phyloP scores from a whole-genome alignment of 768 basidiomycete genomes.

The Neoboletus subvelutipes region DNA sequence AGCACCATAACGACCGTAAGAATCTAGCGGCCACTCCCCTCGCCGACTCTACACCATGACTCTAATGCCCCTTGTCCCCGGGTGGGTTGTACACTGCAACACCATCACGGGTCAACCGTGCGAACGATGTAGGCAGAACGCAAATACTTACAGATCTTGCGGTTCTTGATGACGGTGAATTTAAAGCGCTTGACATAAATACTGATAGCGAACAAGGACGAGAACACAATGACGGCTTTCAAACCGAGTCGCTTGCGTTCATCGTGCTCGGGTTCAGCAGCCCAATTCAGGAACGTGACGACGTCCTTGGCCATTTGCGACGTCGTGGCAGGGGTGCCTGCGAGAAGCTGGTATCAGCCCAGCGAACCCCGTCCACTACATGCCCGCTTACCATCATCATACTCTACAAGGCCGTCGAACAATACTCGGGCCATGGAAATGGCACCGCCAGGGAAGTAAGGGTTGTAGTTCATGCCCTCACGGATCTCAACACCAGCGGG shows the following conservation, averaged over 20 bases:
- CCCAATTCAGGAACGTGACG: conserved; percentile 92
- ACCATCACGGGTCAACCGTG: conserved; percentile 5
- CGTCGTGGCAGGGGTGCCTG: conserved; percentile 93
- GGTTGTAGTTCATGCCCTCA: conserved; percentile 99
- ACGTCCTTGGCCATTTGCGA: conserved; percentile 99
- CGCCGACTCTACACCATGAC: conserved; percentile 3
- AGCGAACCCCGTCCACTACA: background rate
- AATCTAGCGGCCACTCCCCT: conserved; percentile 22
- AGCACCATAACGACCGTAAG: conserved; percentile 27
- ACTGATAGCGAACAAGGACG: conserved; percentile 73
- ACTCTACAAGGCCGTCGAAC: conserved; percentile 96
- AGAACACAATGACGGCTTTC: conserved; percentile 94
- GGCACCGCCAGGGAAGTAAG: conserved; percentile 98
- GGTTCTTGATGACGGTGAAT: conserved; percentile 88
- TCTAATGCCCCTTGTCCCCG: conserved; percentile 35
- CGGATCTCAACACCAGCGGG: conserved; percentile 93
- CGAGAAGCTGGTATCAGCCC: conserved; percentile 10
- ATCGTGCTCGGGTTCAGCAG: conserved; percentile 97
- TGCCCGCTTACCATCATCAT: conserved; percentile 73
- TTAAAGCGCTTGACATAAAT: conserved; percentile 96
- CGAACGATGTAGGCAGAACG: background rate
- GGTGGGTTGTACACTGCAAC: conserved; percentile 41
- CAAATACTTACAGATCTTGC: conserved; percentile 75
- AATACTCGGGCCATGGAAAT: conserved; percentile 98
- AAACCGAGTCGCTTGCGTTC: conserved; percentile 96